Evolutionary conservation across 2,329 filamentous ascomycete genomes (phyloP), one percentile per base, ranked within the genome.

Genomic region (Penicillium sp.): DNA sequence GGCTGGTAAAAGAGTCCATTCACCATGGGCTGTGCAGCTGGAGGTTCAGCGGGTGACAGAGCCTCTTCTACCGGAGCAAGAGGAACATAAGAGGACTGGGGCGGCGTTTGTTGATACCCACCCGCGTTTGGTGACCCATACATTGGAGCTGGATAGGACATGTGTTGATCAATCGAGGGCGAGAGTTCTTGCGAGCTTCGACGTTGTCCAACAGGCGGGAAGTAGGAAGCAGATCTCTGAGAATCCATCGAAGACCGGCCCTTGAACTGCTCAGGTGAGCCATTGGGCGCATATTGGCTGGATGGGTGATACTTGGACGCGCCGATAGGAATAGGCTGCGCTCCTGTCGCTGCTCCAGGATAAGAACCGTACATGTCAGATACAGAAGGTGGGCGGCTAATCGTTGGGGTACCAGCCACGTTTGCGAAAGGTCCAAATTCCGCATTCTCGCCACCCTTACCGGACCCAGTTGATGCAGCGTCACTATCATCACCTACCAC

Each of bases 401-500:
- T 83, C 2, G 84, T 88, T 7, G 89, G 89, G 2, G 89, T 89
- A 31, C 88, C 85, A 29, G 89, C 82, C 50, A 97, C 85, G 52
- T 88, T 88, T 8, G 89, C 88, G 72, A 99, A 97, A 1, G 91
- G 92, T 0, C 92, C 90, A 50, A 82, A 74, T 57, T 90, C 88
- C 20, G 55, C 50, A 49, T 72, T 76, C 48, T 83, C 82, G 34
- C 73, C 79, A 43, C 84, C 85, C 51, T 81, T 81, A 5, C 78
- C 79, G 13, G 84, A 79, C 9, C 79, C 84, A 52, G 81, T 81
- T 0, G 83, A 85, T 10, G 80, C 80, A 34, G 81, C 80, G 50
- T 91, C 89, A 50, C 84, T 85, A 53, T 97, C 93, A 57, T 97
- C 93, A 14, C 94, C 95, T 50, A 89, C 87, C 58, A 99, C 92